Evolutionary conservation across 768 basidiomycete genomes (phyloP).

Genomic region (Rubroboletus pulcherrimus): DNA sequence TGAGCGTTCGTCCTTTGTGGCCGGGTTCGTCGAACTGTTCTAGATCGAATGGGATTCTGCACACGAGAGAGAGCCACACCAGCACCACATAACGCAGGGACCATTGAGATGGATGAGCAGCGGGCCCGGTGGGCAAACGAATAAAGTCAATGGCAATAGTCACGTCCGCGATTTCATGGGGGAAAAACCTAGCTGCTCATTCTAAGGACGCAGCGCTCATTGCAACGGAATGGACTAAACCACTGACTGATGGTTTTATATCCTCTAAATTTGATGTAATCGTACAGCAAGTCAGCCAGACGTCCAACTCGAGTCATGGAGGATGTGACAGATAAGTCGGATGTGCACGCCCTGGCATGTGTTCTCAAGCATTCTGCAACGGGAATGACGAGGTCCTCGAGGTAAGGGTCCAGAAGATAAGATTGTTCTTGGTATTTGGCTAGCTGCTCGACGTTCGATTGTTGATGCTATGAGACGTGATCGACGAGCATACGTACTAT

Average conservation of each 20-base stretch:
- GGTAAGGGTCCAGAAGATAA: conserved; percentile 85
- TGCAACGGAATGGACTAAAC: conserved; percentile 1
- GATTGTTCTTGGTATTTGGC: conserved; percentile 90
- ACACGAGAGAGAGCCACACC: conserved; percentile 91
- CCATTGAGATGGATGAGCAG: conserved; percentile 56
- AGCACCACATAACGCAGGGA: conserved; percentile 77
- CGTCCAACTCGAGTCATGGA: conserved; percentile 44
- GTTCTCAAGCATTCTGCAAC: conserved; percentile 61
- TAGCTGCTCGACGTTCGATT: conserved; percentile 46
- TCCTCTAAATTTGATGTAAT: conserved; percentile 83
- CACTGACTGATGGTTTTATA: conserved; percentile 86
- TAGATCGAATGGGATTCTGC: conserved; percentile 91
- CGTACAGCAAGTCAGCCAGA: conserved; percentile 65
- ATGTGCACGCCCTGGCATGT: conserved; percentile 44
- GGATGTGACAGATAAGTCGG: conserved; percentile 20
- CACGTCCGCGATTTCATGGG: conserved; percentile 84
- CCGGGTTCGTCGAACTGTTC: conserved; percentile 73
- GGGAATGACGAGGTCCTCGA: conserved; percentile 76
- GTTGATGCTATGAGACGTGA: not conserved
- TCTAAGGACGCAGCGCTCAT: conserved; percentile 15
- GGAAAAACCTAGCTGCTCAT: conserved; percentile 81
- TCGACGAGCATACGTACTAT: conserved; percentile 45
- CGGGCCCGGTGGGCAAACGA: conserved; percentile 41
- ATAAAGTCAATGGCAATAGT: conserved; percentile 70
- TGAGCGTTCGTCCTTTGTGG: conserved; percentile 50